Conservation (phyloP, 768 basidiomycete species). For the Sporobolomyces roseus region DNA sequence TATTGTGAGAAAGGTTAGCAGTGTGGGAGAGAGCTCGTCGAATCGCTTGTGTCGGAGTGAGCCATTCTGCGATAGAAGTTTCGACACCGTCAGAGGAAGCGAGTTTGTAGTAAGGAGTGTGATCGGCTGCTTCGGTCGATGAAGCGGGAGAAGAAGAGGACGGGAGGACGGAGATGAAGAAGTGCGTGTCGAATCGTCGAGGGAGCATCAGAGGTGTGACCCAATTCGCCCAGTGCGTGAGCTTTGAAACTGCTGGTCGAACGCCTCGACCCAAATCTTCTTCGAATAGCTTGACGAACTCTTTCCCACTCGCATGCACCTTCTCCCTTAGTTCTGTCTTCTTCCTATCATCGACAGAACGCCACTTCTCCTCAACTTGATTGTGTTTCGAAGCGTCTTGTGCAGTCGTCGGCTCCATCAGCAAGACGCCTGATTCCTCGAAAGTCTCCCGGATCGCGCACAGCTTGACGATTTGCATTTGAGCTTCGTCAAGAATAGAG, state of each 20-base stretch:
- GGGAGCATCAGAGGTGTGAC: slow-evolving; percentile 29
- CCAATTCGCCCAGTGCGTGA: slow-evolving; percentile 35
- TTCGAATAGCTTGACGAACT: slow-evolving; percentile 18
- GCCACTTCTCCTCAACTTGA: slow-evolving; percentile 4
- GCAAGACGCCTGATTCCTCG: slow-evolving; percentile 42
- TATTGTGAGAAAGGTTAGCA: neutral
- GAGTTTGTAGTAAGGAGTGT: slow-evolving; percentile 8
- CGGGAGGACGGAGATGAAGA: slow-evolving; percentile 40
- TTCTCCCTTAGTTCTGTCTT: slow-evolving; percentile 32
- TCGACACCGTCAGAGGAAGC: slow-evolving; percentile 36
- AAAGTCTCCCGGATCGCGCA: slow-evolving; percentile 41
- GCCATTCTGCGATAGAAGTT: slow-evolving; percentile 37
- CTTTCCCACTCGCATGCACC: slow-evolving; percentile 23
- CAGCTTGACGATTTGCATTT: slow-evolving; percentile 15
- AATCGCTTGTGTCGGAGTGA: slow-evolving; percentile 35
- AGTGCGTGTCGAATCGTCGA: slow-evolving; percentile 42
- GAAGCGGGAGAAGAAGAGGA: neutral
- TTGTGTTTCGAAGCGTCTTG: neutral
- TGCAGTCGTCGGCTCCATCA: slow-evolving; percentile 11
- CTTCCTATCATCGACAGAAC: neutral
- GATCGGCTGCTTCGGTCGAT: neutral
- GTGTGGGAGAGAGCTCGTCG: slow-evolving; percentile 27
- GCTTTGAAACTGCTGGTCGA: neutral
- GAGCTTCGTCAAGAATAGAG: neutral
- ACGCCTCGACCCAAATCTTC: neutral